phyloP scores from a whole-genome alignment of 192 early-diverging fungal species.

The Cetraspora pellucida region DNA sequence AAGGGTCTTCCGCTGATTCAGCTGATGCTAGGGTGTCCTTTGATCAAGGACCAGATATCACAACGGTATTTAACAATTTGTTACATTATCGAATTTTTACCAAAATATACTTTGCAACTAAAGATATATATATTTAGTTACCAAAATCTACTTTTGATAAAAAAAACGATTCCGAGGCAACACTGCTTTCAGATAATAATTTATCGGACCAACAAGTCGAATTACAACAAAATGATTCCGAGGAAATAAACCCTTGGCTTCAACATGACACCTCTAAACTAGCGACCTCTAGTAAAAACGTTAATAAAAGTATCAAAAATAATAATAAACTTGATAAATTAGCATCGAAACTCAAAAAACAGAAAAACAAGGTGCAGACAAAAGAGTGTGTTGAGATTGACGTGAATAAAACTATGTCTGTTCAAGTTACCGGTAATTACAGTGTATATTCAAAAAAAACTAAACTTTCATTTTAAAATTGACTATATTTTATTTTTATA shows the following conservation, averaged over 20 bases:
- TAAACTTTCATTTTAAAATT: too few relatives aligned
- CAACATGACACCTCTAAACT: conserved; percentile 53
- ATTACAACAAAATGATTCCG: conserved; percentile 37
- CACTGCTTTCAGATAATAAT: conserved; percentile 55
- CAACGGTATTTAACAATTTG: conserved; percentile 58
- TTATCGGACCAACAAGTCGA: conserved; percentile 33
- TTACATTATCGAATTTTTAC: neutral
- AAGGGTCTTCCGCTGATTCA: too few relatives aligned
- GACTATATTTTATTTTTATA: too few relatives aligned
- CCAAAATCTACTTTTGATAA: neutral
- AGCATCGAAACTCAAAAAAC: conserved; percentile 66
- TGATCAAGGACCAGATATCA: conserved; percentile 37
- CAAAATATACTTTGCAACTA: neutral
- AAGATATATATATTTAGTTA: neutral
- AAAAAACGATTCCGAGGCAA: conserved; percentile 48
- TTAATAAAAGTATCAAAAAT: conserved; percentile 56
- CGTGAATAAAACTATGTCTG: conserved; percentile 63
- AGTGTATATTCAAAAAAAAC: neutral
- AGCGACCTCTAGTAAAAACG: conserved; percentile 56
- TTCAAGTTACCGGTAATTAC: conserved; percentile 40
- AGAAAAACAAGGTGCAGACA: conserved; percentile 43
- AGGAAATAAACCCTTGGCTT: conserved; percentile 80
- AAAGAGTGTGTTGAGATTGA: conserved; percentile 72
- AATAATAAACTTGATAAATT: conserved; percentile 66
- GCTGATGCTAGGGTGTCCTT: neutral